Evolutionary conservation across 177 flowering plant genomes (phyloP).

Genomic region (Vitis hybrid): DNA sequence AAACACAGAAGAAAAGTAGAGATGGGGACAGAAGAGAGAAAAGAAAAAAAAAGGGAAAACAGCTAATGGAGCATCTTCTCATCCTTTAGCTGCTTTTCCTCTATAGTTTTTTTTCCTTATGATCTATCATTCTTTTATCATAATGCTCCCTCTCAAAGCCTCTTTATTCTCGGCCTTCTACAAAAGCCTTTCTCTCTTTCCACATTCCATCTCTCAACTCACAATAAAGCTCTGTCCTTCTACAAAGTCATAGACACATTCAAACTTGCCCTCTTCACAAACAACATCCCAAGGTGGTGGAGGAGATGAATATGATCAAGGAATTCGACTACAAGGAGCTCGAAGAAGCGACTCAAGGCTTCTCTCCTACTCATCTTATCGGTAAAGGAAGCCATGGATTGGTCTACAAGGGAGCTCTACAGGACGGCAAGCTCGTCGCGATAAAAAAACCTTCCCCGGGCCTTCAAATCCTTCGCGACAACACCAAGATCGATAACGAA

Average conservation of each 20-base stretch:
- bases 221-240: not conserved
- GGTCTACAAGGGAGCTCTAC: slow-evolving; percentile 54
- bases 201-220: not conserved
- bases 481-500: slow-evolving; percentile 53
- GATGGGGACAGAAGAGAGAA: not conserved
- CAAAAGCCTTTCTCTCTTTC: not conserved
- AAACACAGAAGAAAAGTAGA: too few species aligned
- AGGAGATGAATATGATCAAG: slow-evolving; percentile 22
- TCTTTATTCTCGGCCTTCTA: slow-evolving; percentile 22
- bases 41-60: not conserved
- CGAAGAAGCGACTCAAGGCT: slow-evolving; percentile 50
- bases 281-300: not conserved
- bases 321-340: slow-evolving; percentile 51
- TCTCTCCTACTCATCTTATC: slow-evolving; percentile 44
- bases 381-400: slow-evolving; percentile 86
- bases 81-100: not conserved
- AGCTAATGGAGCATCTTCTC: slow-evolving; percentile 2
- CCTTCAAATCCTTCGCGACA: slow-evolving; percentile 34
- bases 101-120: slow-evolving; percentile 18
- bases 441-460: slow-evolving; percentile 44
- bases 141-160: slow-evolving; percentile 8
- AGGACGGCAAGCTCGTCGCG: slow-evolving; percentile 37
- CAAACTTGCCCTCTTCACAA: too few species aligned
- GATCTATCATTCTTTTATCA: slow-evolving; percentile 11
- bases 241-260: not conserved